Evolutionary conservation across 1,139 yeast genomes (phyloP).

Genomic region (Pichia terricola): DNA sequence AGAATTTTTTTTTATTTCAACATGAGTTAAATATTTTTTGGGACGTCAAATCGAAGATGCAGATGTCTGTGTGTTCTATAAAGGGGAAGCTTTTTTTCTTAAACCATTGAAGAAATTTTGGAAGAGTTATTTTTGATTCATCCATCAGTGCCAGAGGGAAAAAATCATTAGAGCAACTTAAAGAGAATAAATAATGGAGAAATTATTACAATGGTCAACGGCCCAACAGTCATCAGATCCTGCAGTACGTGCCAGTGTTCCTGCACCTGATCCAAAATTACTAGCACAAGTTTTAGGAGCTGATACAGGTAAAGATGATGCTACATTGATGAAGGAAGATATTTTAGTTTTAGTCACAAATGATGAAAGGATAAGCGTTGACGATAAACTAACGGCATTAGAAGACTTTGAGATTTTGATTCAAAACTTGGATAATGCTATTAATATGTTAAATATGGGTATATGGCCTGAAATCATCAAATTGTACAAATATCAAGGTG

Average conservation of each 20-base stretch:
- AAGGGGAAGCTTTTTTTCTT: no score
- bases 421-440: constrained; percentile 91
- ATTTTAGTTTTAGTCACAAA: constrained; percentile 43
- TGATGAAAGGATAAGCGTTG: constrained; percentile 54
- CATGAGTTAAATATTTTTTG: no score
- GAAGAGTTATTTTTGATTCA: not conserved
- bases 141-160: not conserved
- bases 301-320: constrained; percentile 53
- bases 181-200: constrained; percentile 50
- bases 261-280: constrained; percentile 68
- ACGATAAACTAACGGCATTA: constrained; percentile 50
- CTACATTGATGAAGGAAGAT: constrained; percentile 71
- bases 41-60: no score
- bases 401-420: constrained; percentile 92
- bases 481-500: constrained; percentile 41
- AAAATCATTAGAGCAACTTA: no score
- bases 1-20: no score
- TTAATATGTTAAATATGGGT: constrained; percentile 73
- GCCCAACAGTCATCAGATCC: constrained; percentile 66
- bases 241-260: constrained; percentile 49
- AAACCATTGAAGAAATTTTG: not conserved
- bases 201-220: constrained; percentile 83
- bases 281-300: constrained; percentile 72
- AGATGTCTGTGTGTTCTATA: no score
- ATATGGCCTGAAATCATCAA: constrained; percentile 49